Evolutionary conservation across 2,329 filamentous ascomycete species (phyloP).

Genomic region (Fusarium devonianum): DNA sequence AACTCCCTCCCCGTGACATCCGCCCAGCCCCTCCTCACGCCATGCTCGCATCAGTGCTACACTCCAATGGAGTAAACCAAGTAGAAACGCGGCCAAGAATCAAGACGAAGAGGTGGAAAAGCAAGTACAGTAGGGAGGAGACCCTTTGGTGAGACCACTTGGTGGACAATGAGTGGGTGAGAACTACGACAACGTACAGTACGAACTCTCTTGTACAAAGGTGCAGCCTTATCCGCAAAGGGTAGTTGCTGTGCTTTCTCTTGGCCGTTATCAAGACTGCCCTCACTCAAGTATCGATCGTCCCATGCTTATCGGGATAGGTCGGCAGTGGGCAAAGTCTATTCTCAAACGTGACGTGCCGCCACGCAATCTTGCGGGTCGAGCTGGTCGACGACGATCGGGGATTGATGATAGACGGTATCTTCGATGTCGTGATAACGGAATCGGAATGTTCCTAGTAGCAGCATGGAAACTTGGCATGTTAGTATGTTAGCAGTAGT

Average conservation of each 20-base stretch:
- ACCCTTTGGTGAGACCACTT: constrained; percentile 7
- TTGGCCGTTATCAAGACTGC: too few relatives aligned
- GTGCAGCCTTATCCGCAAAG: too few relatives aligned
- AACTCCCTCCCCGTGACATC: constrained; percentile 15
- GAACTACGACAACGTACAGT: neutral
- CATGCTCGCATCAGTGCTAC: constrained; percentile 1
- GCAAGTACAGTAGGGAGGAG: constrained; percentile 11
- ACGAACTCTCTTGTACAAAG: too few relatives aligned
- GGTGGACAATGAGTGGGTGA: neutral
- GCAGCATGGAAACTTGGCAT: neutral
- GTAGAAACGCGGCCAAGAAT: neutral
- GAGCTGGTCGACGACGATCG: too few relatives aligned
- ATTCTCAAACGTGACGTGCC: neutral
- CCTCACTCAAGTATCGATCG: constrained; percentile 2
- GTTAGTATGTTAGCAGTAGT: neutral
- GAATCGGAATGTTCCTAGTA: too few relatives aligned
- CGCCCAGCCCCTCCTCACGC: constrained; percentile 13
- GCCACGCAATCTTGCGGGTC: neutral
- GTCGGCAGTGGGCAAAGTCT: neutral
- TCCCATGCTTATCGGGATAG: neutral
- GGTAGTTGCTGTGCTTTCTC: too few relatives aligned
- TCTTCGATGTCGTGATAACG: too few relatives aligned
- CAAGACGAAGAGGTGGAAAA: neutral
- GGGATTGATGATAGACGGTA: too few relatives aligned
- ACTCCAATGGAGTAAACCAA: neutral